Conservation (phyloP, 306 rosid genomes). For the Hippophae tibetana region DNA sequence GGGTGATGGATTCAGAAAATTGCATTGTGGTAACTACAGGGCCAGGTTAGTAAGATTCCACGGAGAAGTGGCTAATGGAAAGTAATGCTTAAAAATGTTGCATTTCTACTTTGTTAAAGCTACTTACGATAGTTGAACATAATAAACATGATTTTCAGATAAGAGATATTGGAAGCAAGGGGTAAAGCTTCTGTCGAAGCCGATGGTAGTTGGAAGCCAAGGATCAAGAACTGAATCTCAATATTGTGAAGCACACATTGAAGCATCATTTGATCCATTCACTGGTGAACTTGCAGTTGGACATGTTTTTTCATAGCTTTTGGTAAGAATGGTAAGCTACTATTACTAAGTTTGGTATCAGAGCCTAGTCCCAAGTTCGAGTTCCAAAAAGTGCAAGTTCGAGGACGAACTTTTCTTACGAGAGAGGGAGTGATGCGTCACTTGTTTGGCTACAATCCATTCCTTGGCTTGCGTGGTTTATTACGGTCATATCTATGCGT, state of each 20-base stretch:
- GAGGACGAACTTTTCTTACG: too few relatives aligned
- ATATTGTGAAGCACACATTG: constrained; percentile 38
- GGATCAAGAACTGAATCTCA: constrained; percentile 14
- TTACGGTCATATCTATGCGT: too few relatives aligned
- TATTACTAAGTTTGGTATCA: too few relatives aligned
- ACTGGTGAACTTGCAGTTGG: constrained; percentile 41
- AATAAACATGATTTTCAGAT: constrained; percentile 36
- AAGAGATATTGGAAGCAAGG: constrained; percentile 93
- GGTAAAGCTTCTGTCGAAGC: constrained; percentile 68
- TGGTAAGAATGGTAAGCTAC: too few relatives aligned
- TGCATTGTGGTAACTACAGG: constrained; percentile 61
- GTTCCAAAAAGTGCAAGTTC: too few relatives aligned
- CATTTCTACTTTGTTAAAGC: neutral
- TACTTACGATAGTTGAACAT: neutral
- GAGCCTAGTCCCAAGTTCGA: too few relatives aligned
- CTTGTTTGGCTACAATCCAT: too few relatives aligned
- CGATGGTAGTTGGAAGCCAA: constrained; percentile 41
- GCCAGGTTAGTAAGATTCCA: constrained; percentile 48
- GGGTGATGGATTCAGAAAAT: constrained; percentile 70
- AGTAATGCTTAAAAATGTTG: neutral
- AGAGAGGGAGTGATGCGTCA: too few relatives aligned
- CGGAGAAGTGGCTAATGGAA: constrained; percentile 4
- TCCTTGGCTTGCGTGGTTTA: too few relatives aligned
- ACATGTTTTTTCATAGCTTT: constrained; percentile 36
- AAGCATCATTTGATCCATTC: constrained; percentile 59